Conservation (phyloP, 2,329 filamentous ascomycete species). For the Pseudogymnoascus sp. region DNA sequence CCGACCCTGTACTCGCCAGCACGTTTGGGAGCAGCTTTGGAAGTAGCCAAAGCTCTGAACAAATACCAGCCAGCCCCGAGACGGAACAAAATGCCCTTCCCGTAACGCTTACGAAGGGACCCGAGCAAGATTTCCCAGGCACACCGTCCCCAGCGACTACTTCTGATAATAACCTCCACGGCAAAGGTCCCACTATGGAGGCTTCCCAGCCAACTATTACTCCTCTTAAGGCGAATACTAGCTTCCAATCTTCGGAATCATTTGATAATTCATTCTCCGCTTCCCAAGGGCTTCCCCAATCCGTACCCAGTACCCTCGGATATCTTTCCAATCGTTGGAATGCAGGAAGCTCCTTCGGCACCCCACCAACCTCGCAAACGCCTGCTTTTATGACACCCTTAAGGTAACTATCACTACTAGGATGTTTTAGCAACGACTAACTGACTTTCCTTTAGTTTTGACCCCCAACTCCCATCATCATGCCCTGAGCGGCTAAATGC, state of each 20-base stretch:
- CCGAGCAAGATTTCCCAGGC: background rate
- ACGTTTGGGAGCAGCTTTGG: conserved; percentile 15
- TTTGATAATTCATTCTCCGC: background rate
- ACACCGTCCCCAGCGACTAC: background rate
- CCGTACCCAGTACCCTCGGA: conserved; percentile 28
- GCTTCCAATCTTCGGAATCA: background rate
- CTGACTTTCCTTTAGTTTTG: conserved; percentile 16
- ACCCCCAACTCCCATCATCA: conserved; percentile 22
- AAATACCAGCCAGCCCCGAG: conserved; percentile 9
- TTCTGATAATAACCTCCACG: conserved; percentile 2
- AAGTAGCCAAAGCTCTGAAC: conserved; percentile 20
- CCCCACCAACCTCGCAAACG: conserved; percentile 35
- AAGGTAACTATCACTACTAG: conserved; percentile 32
- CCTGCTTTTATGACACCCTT: conserved; percentile 32
- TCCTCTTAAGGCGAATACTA: background rate
- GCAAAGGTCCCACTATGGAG: background rate
- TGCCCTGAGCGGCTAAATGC: conserved; percentile 24
- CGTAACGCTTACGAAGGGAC: background rate
- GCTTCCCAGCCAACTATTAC: conserved; percentile 4
- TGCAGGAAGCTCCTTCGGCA: conserved; percentile 42
- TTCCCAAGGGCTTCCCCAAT: conserved; percentile 16
- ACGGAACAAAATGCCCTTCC: background rate
- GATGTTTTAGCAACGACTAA: conserved; percentile 11
- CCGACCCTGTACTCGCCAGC: conserved; percentile 19
- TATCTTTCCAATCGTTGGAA: conserved; percentile 49